Conservation (phyloP, 495 filamentous ascomycete genomes). For the Elasticomyces elasticus region DNA sequence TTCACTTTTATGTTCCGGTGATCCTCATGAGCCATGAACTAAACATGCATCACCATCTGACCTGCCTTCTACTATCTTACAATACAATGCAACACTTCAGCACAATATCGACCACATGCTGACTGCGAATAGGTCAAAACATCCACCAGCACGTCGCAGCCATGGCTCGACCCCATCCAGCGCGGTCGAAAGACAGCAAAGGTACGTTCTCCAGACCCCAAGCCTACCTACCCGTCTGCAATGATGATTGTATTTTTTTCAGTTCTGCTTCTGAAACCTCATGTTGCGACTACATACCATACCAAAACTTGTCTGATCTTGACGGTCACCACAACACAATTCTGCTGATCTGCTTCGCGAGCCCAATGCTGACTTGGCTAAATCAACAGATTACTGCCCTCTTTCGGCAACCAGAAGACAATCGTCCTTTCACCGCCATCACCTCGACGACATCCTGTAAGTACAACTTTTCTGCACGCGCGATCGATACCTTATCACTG, state of each 20-base stretch:
- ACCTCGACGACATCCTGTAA: no score
- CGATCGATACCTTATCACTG: background rate
- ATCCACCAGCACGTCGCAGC: no score
- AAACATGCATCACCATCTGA: conserved; percentile 99
- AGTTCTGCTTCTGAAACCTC: conserved; percentile 39
- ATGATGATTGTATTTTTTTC: conserved; percentile 36
- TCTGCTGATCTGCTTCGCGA: background rate
- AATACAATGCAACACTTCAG: background rate
- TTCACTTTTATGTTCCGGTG: conserved; percentile 54
- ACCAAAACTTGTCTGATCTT: conserved; percentile 29
- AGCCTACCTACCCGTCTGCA: background rate
- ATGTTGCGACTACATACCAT: conserved; percentile 35
- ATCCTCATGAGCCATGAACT: conserved; percentile 84
- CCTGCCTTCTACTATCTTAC: background rate
- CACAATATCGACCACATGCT: no score
- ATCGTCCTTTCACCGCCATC: background rate
- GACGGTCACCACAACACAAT: background rate
- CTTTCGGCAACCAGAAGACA: no score
- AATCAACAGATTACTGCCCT: background rate
- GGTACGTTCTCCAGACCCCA: background rate
- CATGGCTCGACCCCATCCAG: no score
- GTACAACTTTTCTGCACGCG: no score
- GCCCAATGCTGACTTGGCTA: background rate
- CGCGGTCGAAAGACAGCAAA: background rate
- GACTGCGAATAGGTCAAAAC: no score